Percentiles rank a stretch among this genome's conserved stretches.
These are phyloP conservation scores for Trametes cubensis DNA, from an alignment of 768 basidiomycete genomes.

Conservation along the genomic window DNA sequence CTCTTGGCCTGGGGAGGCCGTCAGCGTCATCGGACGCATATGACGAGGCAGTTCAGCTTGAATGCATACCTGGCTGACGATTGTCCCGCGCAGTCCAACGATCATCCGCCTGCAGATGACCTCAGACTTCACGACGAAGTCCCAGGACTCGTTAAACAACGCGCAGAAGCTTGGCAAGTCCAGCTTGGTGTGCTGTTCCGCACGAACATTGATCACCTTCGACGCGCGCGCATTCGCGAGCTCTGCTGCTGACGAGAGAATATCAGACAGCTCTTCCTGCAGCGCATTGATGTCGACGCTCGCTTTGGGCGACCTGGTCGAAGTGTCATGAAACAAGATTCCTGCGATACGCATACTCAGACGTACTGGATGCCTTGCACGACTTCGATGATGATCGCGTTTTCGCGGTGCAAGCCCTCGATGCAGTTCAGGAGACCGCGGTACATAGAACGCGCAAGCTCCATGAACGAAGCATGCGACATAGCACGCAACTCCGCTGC, in stretches of 20 bases:
- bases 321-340: background rate
- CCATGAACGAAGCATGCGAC: conserved; percentile 68
- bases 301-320: conserved; percentile 41
- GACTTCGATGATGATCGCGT: conserved; percentile 56
- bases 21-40: too few species aligned
- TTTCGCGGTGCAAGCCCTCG: conserved; percentile 67
- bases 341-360: background rate
- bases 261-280: conserved; percentile 73
- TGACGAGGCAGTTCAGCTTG: conserved; percentile 24
- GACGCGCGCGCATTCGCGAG: conserved; percentile 82
- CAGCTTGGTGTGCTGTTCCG: conserved; percentile 78
- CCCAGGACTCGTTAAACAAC: conserved; percentile 86
- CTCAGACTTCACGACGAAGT: conserved; percentile 88
- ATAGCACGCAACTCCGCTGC: conserved; percentile 64
- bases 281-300: conserved; percentile 47
- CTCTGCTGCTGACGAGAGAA: conserved; percentile 79
- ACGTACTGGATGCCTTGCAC: conserved; percentile 51
- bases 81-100: conserved; percentile 83
- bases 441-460: conserved; percentile 64
- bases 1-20: conserved; percentile 88
- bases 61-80: conserved; percentile 71
- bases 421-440: conserved; percentile 63
- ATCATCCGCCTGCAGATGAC: conserved; percentile 88
- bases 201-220: conserved; percentile 73
- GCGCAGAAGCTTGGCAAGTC: conserved; percentile 73